A percentile compares a stretch with the other conserved stretches of the same genome.
These are phyloP conservation scores for Eutrema heterophyllum DNA, from an alignment of 345 rosid genomes.

Conservation along the genomic window DNA sequence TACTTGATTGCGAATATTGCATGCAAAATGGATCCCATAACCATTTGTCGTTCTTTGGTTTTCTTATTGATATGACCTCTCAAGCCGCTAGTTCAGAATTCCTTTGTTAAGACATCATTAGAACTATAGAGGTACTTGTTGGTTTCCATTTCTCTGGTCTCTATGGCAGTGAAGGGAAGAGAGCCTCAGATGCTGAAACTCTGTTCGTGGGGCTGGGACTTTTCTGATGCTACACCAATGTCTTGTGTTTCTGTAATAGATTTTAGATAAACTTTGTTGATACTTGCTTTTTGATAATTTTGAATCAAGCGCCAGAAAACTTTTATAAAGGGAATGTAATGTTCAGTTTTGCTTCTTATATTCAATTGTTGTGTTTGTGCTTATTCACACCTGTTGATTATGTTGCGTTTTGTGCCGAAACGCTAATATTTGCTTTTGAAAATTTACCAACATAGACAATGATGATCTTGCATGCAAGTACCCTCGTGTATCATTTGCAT, in stretches of 20 bases:
- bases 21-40: constrained; percentile 28
- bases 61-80: constrained; percentile 3
- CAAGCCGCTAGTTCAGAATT: constrained; percentile 30
- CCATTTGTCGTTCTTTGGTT: background rate
- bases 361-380: background rate
- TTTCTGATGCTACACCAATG: constrained; percentile 7
- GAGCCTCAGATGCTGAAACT: constrained; percentile 12
- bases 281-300: constrained; percentile 5
- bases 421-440: background rate
- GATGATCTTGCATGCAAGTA: constrained; percentile 1
- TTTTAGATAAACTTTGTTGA: constrained; percentile 18
- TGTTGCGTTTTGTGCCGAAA: background rate
- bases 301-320: constrained; percentile 27
- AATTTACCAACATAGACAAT: background rate
- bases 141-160: constrained; percentile 42
- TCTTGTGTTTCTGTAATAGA: constrained; percentile 20
- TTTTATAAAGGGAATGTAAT: constrained; percentile 25
- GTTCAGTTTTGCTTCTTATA: background rate
- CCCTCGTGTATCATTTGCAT: constrained; percentile 26
- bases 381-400: background rate
- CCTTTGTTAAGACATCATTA: constrained; percentile 32
- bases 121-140: constrained; percentile 42
- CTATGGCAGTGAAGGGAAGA: constrained; percentile 33
- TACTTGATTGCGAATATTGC: constrained; percentile 23
- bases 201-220: constrained; percentile 6